Percentiles rank a stretch among this genome's conserved stretches.
Conservation (phyloP, 352 stramenopile genomes). For the Globisporangium perplexum region DNA sequence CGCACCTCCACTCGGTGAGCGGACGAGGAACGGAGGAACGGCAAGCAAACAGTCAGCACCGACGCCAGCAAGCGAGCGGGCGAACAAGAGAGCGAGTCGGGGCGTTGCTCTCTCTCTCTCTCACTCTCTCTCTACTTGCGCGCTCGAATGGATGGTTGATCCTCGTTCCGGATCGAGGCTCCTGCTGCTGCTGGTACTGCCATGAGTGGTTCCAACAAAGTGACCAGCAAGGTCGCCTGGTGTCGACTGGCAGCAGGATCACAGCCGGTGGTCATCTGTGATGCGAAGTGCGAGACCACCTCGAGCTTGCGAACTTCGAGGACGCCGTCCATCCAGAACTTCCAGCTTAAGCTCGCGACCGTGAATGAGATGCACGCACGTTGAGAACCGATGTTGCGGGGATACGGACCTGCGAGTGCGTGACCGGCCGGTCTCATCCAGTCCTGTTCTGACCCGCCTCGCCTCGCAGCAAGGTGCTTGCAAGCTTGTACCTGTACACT, state of each 20-base stretch:
- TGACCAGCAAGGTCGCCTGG: no score
- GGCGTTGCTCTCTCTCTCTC: no score
- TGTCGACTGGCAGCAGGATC: not conserved
- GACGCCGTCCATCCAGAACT: no score
- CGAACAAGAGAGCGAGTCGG: not conserved
- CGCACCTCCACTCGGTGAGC: no score
- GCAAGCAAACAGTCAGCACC: not conserved
- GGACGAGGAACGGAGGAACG: no score
- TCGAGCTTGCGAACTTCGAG: not conserved
- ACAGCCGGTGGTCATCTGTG: no score
- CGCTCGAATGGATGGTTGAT: not conserved
- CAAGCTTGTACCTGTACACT: not conserved
- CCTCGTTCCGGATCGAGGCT: no score
- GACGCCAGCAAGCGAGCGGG: not conserved
- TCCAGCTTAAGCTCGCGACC: not conserved
- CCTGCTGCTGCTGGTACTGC: no score
- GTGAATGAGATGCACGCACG: not conserved
- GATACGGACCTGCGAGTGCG: no score
- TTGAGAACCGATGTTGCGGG: not conserved
- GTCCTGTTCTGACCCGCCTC: not conserved
- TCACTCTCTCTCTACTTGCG: not conserved
- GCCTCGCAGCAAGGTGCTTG: no score
- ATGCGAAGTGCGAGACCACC: not conserved
- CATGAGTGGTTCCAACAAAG: no score
- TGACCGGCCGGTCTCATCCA: not conserved